Conservation (phyloP, 345 rosid genomes). For the Hibiscus syriacus region DNA sequence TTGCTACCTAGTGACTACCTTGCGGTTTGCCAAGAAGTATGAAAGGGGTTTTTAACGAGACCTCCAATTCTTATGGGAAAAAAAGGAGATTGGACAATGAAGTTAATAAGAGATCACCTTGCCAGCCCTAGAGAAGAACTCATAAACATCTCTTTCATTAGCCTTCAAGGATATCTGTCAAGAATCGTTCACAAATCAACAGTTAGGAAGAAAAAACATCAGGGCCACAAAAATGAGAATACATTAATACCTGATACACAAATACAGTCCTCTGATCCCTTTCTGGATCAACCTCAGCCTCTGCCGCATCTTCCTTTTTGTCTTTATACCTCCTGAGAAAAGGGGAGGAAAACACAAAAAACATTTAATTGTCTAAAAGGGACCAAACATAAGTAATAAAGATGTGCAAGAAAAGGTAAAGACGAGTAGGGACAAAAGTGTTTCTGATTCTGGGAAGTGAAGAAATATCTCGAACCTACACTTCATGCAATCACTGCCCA, state of each 20-base stretch:
- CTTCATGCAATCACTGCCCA: constrained; percentile 2
- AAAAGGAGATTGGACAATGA: not conserved
- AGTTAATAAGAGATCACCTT: constrained; percentile 47
- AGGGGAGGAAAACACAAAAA: no score
- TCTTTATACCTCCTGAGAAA: constrained; percentile 67
- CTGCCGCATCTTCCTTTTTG: constrained; percentile 65
- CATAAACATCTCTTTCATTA: constrained; percentile 85
- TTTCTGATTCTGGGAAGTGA: constrained; percentile 13
- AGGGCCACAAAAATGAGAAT: not conserved
- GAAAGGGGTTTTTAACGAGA: no score
- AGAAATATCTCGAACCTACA: constrained; percentile 12
- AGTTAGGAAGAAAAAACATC: not conserved
- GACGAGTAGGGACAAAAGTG: not conserved
- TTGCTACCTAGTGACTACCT: no score
- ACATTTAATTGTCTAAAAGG: not conserved
- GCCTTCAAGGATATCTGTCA: constrained; percentile 86
- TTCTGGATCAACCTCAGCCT: constrained; percentile 96
- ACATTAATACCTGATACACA: constrained; percentile 73
- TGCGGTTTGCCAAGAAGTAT: no score
- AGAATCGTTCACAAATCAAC: not conserved
- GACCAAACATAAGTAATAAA: constrained; percentile 3
- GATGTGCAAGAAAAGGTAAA: not conserved
- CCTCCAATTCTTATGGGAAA: no score
- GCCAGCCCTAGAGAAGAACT: constrained; percentile 96
- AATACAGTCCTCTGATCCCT: constrained; percentile 98